Base-by-base conservation (phyloP, 2,329 filamentous ascomycete species). In the Coleophoma eucalyptorum region DNA sequence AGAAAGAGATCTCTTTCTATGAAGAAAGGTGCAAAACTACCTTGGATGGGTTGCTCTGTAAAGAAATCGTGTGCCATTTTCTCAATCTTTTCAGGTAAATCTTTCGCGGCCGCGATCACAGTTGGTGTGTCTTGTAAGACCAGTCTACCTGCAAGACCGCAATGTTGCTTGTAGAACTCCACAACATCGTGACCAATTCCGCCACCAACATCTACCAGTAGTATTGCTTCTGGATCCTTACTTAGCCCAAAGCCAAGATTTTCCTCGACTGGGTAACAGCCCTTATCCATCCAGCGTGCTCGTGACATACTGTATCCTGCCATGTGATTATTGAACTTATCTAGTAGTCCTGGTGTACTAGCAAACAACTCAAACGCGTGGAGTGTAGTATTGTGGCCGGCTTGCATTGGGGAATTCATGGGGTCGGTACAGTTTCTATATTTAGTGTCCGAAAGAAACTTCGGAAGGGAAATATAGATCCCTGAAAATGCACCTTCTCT, bases 31-130 rank as follows among this genome's bases (percentile, higher is more conserved):
- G 12, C 5, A 43, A 3, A 20, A 16, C 5, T 26, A 4, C 54
- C 26, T 16, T 59, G 55, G 12, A 67, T 50, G 1, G 65, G 65
- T 48, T 69, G 65, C 0, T 57, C 52, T 5, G 58, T 54, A 52
- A 69, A 69, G 57, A 69, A 65, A 43, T 65, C 61, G 49, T 69
- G 58, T 2, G 52, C 53, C 54, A 64, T 55, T 4, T 49, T 48
- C 43, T 58, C 60, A 43, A 68, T 62, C 46, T 58, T 21, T n/a
- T 43, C 16, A 5, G 20, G 16, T 16, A 43, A 26, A 26, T 20
- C 16, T 15, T 43, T 43, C 16, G 16, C 15, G 5, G 12, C 8
- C 41, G 13, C 41, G 6, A 51, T 43, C 19, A 43, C 38, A 18
- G 35, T 5, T 1, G 45, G 45, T n/a, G 43, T 45, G 18, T 51